Evolutionary conservation across 2,329 filamentous ascomycete genomes (phyloP).

Genomic region (Pestalotiopsis sp.): DNA sequence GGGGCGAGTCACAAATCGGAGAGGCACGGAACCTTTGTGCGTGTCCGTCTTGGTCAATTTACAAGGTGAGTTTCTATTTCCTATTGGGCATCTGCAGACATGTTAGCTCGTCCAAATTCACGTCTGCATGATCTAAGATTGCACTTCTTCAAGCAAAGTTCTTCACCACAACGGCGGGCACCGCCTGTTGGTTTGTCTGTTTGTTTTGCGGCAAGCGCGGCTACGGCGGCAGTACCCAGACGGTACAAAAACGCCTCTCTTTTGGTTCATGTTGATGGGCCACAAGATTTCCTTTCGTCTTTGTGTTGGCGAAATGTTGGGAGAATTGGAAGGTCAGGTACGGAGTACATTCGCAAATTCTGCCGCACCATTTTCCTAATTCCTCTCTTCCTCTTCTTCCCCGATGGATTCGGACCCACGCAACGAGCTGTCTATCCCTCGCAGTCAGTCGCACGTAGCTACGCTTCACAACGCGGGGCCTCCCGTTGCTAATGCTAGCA

Average conservation of each 20-base stretch:
- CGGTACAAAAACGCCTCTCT: background rate
- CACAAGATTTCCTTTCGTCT: no score
- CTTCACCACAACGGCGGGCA: background rate
- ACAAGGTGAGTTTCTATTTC: background rate
- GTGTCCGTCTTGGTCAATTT: background rate
- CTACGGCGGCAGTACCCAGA: background rate
- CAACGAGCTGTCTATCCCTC: no score
- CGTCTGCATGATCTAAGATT: background rate
- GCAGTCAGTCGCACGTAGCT: background rate
- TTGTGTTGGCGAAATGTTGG: no score
- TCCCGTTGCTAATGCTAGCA: background rate
- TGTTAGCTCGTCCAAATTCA: background rate
- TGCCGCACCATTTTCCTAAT: no score
- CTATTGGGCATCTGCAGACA: background rate
- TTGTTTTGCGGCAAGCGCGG: background rate
- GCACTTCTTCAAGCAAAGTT: background rate
- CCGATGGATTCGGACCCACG: no score
- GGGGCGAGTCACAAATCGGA: constrained; percentile 7
- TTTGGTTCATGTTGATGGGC: no score
- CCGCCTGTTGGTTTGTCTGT: background rate
- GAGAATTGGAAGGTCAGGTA: no score
- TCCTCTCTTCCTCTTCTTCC: no score
- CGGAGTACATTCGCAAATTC: no score
- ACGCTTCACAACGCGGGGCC: background rate
- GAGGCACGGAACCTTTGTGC: no score